phyloP scores from a whole-genome alignment of 768 basidiomycete genomes.

The Cyclocybe aegerita region DNA sequence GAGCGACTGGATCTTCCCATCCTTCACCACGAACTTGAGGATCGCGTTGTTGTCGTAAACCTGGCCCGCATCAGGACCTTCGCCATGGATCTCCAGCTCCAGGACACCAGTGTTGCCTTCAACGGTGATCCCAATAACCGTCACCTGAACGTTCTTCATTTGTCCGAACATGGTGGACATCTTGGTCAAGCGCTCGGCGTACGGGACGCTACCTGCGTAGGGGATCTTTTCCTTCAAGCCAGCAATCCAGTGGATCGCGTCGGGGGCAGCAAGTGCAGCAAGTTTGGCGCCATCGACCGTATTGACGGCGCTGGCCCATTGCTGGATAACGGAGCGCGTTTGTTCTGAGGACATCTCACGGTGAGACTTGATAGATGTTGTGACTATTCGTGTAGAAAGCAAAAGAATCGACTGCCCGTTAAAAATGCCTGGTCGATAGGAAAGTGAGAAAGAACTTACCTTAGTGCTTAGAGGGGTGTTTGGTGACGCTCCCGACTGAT shows the following conservation, averaged over 20 bases:
- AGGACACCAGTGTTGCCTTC: conserved; percentile 1
- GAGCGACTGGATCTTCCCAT: too few species aligned
- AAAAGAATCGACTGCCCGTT: too few species aligned
- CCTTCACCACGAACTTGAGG: background rate
- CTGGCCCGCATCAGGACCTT: background rate
- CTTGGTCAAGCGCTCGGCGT: background rate
- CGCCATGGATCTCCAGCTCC: background rate
- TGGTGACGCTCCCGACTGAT: too few species aligned
- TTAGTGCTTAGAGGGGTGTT: too few species aligned
- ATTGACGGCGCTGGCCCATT: conserved; percentile 6
- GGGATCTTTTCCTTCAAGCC: conserved; percentile 5
- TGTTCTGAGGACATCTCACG: background rate
- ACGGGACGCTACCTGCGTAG: conserved; percentile 5
- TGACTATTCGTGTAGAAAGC: too few species aligned
- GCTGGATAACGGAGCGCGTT: conserved; percentile 1
- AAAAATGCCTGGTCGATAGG: too few species aligned
- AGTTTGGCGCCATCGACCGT: conserved; percentile 2
- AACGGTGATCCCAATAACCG: conserved; percentile 3
- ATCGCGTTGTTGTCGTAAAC: conserved; percentile 6
- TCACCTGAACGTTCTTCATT: background rate
- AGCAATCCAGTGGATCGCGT: conserved; percentile 7
- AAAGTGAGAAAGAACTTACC: too few species aligned
- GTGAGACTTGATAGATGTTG: too few species aligned
- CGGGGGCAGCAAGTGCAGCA: conserved; percentile 1
- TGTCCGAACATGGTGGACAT: background rate